Conservation (phyloP, 441 rosid species). For the Euphorbia celastroides region DNA sequence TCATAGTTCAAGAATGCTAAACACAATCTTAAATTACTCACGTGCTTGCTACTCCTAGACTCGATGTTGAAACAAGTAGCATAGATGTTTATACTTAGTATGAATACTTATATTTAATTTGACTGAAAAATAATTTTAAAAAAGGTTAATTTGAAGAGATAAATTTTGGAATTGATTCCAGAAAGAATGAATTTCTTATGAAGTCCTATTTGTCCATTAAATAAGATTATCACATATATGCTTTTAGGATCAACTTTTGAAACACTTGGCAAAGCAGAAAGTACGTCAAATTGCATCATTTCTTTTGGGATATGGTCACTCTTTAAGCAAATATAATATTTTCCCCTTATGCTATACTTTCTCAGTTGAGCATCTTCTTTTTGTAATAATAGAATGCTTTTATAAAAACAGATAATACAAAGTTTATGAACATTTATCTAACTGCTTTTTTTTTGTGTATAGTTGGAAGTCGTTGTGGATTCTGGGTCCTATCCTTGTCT, state of each 20-base stretch:
- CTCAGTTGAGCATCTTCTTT: background rate
- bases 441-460: background rate
- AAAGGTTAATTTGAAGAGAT: too few relatives aligned
- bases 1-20: too few relatives aligned
- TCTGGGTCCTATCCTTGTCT: slow-evolving; percentile 7
- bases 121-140: too few relatives aligned
- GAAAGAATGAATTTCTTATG: background rate
- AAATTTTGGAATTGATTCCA: background rate
- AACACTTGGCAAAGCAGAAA: background rate
- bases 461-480: slow-evolving; percentile 8
- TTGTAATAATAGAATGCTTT: background rate
- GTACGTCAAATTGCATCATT: background rate
- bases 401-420: background rate
- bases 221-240: background rate
- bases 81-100: too few relatives aligned
- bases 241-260: background rate
- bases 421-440: too few relatives aligned
- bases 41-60: too few relatives aligned
- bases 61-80: too few relatives aligned
- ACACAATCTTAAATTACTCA: too few relatives aligned
- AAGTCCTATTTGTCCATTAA: too few relatives aligned
- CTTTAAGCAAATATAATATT: background rate
- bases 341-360: background rate
- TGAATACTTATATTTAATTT: too few relatives aligned
- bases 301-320: background rate